Conservation (phyloP, 345 rosid genomes). For the Laguncularia racemosa region DNA sequence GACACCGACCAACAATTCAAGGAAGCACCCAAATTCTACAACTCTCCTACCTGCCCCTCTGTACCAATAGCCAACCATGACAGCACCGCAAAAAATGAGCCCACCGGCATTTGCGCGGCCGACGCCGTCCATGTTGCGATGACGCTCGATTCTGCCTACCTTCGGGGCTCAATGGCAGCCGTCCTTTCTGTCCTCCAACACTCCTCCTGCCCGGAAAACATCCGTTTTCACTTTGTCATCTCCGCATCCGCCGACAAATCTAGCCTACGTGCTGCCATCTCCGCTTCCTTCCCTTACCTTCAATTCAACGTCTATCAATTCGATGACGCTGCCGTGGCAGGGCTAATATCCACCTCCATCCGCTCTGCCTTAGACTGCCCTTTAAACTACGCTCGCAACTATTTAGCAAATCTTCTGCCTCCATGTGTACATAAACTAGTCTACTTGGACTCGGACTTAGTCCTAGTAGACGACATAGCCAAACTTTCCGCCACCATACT, state of each 20-base stretch:
- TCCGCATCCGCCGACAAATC: slow-evolving; percentile 1
- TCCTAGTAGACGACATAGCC: slow-evolving; percentile 4
- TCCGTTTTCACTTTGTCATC: slow-evolving; percentile 29
- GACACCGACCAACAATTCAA: too few species aligned
- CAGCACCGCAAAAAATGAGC: too few species aligned
- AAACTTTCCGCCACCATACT: not conserved
- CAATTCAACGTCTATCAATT: not conserved
- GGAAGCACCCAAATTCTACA: too few species aligned
- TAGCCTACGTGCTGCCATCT: not conserved
- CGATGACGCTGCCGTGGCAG: not conserved
- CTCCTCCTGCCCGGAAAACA: slow-evolving; percentile 34
- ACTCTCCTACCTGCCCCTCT: too few species aligned
- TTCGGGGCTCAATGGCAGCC: slow-evolving; percentile 30
- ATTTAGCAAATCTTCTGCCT: slow-evolving; percentile 1
- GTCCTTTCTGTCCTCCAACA: slow-evolving; percentile 26
- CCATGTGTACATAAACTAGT: not conserved
- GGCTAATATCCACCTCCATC: not conserved
- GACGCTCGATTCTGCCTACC: slow-evolving; percentile 18
- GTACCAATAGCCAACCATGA: too few species aligned
- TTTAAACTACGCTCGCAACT: not conserved
- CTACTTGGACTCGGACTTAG: slow-evolving; percentile 3
- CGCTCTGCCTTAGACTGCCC: slow-evolving; percentile 1
- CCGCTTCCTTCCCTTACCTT: not conserved
- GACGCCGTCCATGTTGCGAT: slow-evolving; percentile 27
- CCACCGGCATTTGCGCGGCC: too few species aligned